Evolutionary conservation across 495 filamentous ascomycete species (phyloP).

Genomic region (Penicillium alfredii): DNA sequence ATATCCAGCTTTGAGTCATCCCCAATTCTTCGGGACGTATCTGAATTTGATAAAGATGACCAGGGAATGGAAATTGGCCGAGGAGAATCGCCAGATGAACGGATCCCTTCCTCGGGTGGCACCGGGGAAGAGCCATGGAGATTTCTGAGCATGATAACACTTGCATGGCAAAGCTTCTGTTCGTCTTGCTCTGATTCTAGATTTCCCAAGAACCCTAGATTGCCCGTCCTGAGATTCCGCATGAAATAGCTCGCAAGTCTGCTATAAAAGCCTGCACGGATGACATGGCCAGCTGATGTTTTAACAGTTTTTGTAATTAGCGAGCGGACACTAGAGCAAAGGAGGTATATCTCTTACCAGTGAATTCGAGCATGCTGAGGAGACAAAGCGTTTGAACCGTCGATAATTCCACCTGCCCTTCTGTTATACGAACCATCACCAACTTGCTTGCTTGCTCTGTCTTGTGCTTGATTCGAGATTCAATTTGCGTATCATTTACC

Average conservation of each 20-base stretch:
- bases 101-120: neutral
- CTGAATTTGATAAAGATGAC: slow-evolving; percentile 2
- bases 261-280: slow-evolving; percentile 32
- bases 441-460: slow-evolving; percentile 24
- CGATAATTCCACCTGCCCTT: slow-evolving; percentile 35
- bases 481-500: slow-evolving; percentile 4
- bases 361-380: slow-evolving; percentile 36
- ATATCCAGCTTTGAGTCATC: slow-evolving; percentile 25
- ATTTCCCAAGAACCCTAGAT: slow-evolving; percentile 14
- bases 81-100: neutral
- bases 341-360: slow-evolving; percentile 31
- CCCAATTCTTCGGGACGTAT: neutral
- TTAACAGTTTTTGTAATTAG: neutral
- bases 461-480: slow-evolving; percentile 17
- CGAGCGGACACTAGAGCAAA: no score
- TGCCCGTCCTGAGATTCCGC: slow-evolving; percentile 22
- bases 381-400: slow-evolving; percentile 39
- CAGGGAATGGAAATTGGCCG: slow-evolving; percentile 1
- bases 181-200: slow-evolving; percentile 31
- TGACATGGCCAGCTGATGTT: slow-evolving; percentile 27
- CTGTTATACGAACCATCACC: slow-evolving; percentile 26
- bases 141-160: slow-evolving; percentile 32
- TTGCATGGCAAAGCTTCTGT: slow-evolving; percentile 32
- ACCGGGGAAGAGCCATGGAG: slow-evolving; percentile 25
- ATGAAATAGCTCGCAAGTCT: slow-evolving; percentile 34